Evolutionary conservation across 768 basidiomycete genomes (phyloP).

Genomic region (Jaapia argillacea): DNA sequence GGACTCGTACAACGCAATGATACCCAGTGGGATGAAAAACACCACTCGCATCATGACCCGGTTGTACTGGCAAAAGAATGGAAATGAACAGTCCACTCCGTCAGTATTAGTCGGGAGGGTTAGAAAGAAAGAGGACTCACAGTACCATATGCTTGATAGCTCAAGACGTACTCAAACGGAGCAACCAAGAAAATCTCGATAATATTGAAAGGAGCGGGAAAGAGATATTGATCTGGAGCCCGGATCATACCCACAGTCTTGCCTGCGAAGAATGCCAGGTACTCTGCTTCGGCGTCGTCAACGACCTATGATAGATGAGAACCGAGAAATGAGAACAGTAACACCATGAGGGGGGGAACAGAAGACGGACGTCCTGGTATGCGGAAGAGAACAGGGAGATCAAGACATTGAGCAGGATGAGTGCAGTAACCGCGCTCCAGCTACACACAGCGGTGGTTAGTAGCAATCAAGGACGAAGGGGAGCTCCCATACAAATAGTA

Average conservation of each 20-base stretch:
- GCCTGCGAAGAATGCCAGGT: conserved; percentile 80
- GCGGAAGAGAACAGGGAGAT: conserved; percentile 95
- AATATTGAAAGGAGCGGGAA: conserved; percentile 90
- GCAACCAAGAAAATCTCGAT: conserved; percentile 72
- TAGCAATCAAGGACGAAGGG: conserved; percentile 4
- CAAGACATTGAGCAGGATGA: conserved; percentile 86
- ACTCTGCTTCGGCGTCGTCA: conserved; percentile 82
- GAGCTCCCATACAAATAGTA: conserved; percentile 61
- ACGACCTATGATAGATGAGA: conserved; percentile 43
- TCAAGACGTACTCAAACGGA: conserved; percentile 71
- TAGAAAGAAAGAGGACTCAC: conserved; percentile 14
- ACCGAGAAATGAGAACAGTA: too few species aligned
- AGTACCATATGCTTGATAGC: conserved; percentile 41
- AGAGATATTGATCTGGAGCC: conserved; percentile 77
- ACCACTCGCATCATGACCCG: conserved; percentile 64
- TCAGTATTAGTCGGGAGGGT: not conserved
- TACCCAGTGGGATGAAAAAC: conserved; percentile 72
- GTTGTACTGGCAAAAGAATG: conserved; percentile 43
- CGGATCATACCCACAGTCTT: conserved; percentile 83
- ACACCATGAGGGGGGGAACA: not conserved
- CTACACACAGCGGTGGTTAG: conserved; percentile 20
- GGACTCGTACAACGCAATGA: conserved; percentile 73
- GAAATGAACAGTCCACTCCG: not conserved
- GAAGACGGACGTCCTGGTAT: conserved; percentile 58
- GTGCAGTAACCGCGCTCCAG: conserved; percentile 77